A percentile compares a stretch with the other conserved stretches of the same genome.
Evolutionary conservation across 495 filamentous ascomycete genomes (phyloP).

Genomic region (Lichenothelia convexa): DNA sequence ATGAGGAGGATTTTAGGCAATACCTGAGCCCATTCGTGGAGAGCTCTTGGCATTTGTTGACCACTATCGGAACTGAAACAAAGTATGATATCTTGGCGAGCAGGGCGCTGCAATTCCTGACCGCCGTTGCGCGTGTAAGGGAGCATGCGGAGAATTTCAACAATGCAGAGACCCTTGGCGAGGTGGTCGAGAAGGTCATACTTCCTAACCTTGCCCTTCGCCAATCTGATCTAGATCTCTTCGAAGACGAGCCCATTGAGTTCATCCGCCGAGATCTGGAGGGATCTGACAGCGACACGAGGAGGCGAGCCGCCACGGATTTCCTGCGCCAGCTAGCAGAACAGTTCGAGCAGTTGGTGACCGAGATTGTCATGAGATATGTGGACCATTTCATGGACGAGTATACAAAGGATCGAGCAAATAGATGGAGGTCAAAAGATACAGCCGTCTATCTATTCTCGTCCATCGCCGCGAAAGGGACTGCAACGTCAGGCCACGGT

Average conservation of each 20-base stretch:
- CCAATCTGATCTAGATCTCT: slow-evolving; percentile 83
- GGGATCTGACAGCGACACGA: slow-evolving; percentile 85
- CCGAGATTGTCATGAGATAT: slow-evolving; percentile 61
- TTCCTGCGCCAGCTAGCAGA: slow-evolving; percentile 75
- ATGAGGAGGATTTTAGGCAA: slow-evolving; percentile 72
- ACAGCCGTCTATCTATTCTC: slow-evolving; percentile 91
- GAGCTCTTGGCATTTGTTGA: slow-evolving; percentile 80
- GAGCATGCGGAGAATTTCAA: slow-evolving; percentile 76
- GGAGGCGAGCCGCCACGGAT: slow-evolving; percentile 80
- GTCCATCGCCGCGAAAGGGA: slow-evolving; percentile 80
- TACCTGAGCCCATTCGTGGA: slow-evolving; percentile 67
- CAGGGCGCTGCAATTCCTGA: slow-evolving; percentile 83
- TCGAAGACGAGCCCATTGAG: slow-evolving; percentile 97
- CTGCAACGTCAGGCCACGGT: slow-evolving; percentile 65
- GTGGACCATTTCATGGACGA: slow-evolving; percentile 56
- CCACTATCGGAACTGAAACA: slow-evolving; percentile 63
- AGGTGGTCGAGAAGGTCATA: slow-evolving; percentile 88
- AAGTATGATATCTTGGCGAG: slow-evolving; percentile 95
- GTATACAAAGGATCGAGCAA: slow-evolving; percentile 47
- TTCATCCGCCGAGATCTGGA: slow-evolving; percentile 93
- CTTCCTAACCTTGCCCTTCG: slow-evolving; percentile 80
- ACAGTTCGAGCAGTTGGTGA: slow-evolving; percentile 71
- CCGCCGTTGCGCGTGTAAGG: slow-evolving; percentile 57
- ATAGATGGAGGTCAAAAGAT: slow-evolving; percentile 92
- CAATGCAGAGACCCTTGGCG: slow-evolving; percentile 47